phyloP scores from a whole-genome alignment of 148 eudicot species.

The Chenopodium quinoa region DNA sequence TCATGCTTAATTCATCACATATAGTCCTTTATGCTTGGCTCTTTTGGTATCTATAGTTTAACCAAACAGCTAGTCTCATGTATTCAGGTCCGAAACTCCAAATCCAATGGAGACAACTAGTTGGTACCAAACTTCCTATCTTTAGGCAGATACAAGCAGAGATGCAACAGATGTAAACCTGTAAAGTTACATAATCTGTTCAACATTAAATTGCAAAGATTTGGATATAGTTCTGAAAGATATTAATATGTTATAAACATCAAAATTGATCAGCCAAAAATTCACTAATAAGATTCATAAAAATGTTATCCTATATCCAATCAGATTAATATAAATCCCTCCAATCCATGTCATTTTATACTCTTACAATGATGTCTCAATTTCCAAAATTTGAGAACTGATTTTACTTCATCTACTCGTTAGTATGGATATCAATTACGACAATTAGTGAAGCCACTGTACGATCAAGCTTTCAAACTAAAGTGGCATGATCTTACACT shows the following conservation, averaged over 20 bases:
- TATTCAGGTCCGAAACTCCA: background rate
- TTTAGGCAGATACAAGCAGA: background rate
- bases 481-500: too few relatives aligned
- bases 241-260: background rate
- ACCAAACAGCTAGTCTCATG: background rate
- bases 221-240: background rate
- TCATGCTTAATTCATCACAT: background rate
- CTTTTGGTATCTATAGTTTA: background rate
- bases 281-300: background rate
- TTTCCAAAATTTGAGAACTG: too few relatives aligned
- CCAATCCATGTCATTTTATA: too few relatives aligned
- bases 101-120: background rate
- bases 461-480: too few relatives aligned
- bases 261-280: background rate
- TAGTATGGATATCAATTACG: too few relatives aligned
- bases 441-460: too few relatives aligned
- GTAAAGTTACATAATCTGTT: background rate
- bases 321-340: too few relatives aligned
- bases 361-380: too few relatives aligned
- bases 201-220: background rate
- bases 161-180: background rate
- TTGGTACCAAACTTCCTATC: background rate
- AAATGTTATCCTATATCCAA: background rate
- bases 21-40: background rate
- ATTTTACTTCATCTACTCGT: too few relatives aligned